Percentiles rank a stretch among this genome's conserved stretches.
Conservation (phyloP, 106 monocot species). For the Iris macrosiphon region DNA sequence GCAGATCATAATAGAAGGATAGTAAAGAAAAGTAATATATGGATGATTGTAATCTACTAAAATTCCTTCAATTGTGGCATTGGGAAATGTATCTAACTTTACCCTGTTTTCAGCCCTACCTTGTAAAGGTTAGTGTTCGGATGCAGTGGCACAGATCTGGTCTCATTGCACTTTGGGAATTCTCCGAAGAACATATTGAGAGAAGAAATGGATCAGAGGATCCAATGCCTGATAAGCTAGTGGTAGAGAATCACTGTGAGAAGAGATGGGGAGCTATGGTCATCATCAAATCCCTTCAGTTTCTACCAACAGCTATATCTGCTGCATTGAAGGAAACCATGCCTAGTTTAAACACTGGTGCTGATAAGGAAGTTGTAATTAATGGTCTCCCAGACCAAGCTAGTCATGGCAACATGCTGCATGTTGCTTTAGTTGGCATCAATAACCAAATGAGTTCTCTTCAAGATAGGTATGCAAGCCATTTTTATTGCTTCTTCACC, state of each 20-base stretch:
- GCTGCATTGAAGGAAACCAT: slow-evolving; percentile 75
- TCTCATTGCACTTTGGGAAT: slow-evolving; percentile 88
- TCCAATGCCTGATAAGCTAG: slow-evolving; percentile 11
- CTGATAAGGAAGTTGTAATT: slow-evolving; percentile 9
- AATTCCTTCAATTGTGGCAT: too few species aligned
- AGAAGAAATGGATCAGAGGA: slow-evolving; percentile 38
- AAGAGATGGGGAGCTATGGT: slow-evolving; percentile 92
- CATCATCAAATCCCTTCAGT: slow-evolving; percentile 87
- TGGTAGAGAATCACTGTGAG: slow-evolving; percentile 61
- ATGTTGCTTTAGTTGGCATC: slow-evolving; percentile 92
- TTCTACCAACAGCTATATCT: slow-evolving; percentile 54
- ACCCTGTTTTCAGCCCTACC: slow-evolving; percentile 59
- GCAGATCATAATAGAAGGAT: too few species aligned
- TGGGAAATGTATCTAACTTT: not conserved
- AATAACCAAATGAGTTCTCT: slow-evolving; percentile 95
- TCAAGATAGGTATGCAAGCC: slow-evolving; percentile 73
- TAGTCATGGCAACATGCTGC: slow-evolving; percentile 78
- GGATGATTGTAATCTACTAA: too few species aligned
- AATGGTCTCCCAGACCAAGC: slow-evolving; percentile 19
- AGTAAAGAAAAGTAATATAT: too few species aligned
- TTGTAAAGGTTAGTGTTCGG: slow-evolving; percentile 81
- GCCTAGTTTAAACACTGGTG: slow-evolving; percentile 19
- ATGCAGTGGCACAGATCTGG: slow-evolving; percentile 98
- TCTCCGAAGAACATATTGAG: slow-evolving; percentile 95
- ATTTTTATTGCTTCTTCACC: not conserved